phyloP scores from a whole-genome alignment of 164 flowering plant species.

The Amborella trichopoda region DNA sequence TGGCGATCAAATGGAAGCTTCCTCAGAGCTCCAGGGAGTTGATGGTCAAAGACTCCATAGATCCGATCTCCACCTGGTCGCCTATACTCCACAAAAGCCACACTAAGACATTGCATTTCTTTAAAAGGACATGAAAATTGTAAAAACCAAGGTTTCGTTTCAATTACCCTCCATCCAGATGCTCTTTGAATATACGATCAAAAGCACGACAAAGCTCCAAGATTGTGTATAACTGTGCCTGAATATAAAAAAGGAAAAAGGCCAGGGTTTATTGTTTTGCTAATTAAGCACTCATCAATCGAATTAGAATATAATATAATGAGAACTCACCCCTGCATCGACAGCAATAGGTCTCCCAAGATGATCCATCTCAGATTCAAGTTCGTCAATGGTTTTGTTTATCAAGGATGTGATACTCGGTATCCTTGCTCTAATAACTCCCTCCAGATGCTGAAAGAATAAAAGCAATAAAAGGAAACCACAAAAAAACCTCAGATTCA shows the following conservation, averaged over 20 bases:
- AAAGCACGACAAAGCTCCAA: conserved; percentile 76
- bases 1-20: conserved; percentile 80
- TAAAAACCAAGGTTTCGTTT: too few species aligned
- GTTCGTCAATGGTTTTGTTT: conserved; percentile 56
- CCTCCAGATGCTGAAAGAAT: conserved; percentile 57
- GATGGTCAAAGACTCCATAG: conserved; percentile 65
- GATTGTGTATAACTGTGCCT: conserved; percentile 73
- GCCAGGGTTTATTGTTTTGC: too few species aligned
- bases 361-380: conserved; percentile 73
- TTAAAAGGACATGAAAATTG: too few species aligned
- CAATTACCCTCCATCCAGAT: conserved; percentile 86
- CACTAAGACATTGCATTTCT: too few species aligned
- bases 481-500: too few species aligned
- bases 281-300: too few species aligned
- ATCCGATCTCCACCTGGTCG: conserved; percentile 86
- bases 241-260: conserved; percentile 7
- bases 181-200: conserved; percentile 77
- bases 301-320: too few species aligned
- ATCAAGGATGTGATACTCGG: conserved; percentile 80
- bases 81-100: too few species aligned
- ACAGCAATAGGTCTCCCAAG: conserved; percentile 77
- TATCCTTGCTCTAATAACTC: conserved; percentile 69
- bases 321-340: conserved; percentile 68
- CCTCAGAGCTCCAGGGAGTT: conserved; percentile 72
- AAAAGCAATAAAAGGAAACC: conserved; percentile 7